Conservation (phyloP, 192 early-diverging fungal species). For the Martensiomyces pterosporus region DNA sequence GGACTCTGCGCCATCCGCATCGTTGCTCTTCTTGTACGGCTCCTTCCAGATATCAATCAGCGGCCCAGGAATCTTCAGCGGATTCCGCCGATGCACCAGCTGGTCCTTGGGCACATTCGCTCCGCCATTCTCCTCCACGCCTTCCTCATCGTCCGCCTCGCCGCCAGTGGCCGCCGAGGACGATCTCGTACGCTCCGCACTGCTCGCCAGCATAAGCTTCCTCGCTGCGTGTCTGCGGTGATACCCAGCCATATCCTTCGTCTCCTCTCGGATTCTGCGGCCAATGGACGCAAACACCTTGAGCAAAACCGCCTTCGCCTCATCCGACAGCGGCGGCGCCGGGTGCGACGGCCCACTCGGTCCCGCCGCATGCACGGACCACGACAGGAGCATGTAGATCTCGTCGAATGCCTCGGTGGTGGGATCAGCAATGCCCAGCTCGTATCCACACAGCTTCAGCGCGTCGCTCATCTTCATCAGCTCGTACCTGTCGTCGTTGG, state of each 20-base stretch:
- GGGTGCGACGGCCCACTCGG: constrained; percentile 14
- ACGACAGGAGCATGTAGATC: constrained; percentile 31
- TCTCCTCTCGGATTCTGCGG: constrained; percentile 33
- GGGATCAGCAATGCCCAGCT: constrained; percentile 18
- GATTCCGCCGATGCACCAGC: constrained; percentile 20
- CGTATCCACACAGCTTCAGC: constrained; percentile 45
- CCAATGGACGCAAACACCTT: constrained; percentile 33
- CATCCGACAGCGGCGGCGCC: constrained; percentile 22
- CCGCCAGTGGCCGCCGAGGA: too few relatives aligned
- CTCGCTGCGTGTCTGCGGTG: constrained; percentile 38
- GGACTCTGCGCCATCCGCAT: constrained; percentile 2
- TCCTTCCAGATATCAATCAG: constrained; percentile 45
- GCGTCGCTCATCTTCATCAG: constrained; percentile 45
- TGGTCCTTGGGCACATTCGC: constrained; percentile 2
- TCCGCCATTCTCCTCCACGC: background rate
- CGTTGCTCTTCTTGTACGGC: constrained; percentile 29
- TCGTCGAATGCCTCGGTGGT: constrained; percentile 14
- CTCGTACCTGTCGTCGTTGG: constrained; percentile 36
- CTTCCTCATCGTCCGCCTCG: too few relatives aligned
- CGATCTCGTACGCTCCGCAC: constrained; percentile 1
- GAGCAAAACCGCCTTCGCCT: constrained; percentile 19
- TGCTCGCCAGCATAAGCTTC: constrained; percentile 28
- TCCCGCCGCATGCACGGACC: constrained; percentile 29
- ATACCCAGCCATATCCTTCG: constrained; percentile 40
- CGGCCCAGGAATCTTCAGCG: constrained; percentile 35